These are phyloP conservation scores for Chondrus crispus DNA, from an alignment of 23 red algal genomes.

Conservation along the genomic window DNA sequence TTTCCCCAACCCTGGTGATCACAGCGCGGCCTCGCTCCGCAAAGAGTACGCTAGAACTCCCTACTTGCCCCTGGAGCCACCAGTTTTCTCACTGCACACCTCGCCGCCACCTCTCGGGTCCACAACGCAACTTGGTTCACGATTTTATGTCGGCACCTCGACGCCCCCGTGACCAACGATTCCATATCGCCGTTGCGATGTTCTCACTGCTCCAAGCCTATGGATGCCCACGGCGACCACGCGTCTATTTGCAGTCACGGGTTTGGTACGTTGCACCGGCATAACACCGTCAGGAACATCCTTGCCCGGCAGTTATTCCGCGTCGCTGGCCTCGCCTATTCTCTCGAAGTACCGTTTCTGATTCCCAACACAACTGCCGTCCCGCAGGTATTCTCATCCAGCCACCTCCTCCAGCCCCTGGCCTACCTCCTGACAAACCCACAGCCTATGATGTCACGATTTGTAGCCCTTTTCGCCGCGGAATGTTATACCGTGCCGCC, in stretches of 20 bases:
- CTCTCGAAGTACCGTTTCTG: no score
- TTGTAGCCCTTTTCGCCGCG: no score
- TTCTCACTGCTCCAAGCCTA: neutral
- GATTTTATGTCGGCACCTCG: neutral
- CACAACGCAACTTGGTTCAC: neutral
- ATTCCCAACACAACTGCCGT: no score
- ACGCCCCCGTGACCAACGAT: neutral
- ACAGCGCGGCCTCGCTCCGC: no score
- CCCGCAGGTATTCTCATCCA: no score
- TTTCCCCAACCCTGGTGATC: no score
- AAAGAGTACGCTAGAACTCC: neutral
- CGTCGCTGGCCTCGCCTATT: no score
- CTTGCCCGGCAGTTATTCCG: no score
- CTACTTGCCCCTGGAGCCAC: neutral
- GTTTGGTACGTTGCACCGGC: neutral
- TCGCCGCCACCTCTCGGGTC: neutral
- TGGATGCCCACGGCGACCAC: neutral
- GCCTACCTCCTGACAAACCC: no score
- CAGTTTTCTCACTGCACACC: neutral
- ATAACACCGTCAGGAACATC: neutral
- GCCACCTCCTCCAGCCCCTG: no score
- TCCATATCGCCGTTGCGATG: neutral
- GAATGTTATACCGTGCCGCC: no score
- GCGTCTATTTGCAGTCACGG: neutral
- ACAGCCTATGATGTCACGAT: no score